Evolutionary conservation across 177 flowering plant genomes (phyloP), one percentile per base, ranked within the genome.

Genomic region (Vitis hybrid): DNA sequence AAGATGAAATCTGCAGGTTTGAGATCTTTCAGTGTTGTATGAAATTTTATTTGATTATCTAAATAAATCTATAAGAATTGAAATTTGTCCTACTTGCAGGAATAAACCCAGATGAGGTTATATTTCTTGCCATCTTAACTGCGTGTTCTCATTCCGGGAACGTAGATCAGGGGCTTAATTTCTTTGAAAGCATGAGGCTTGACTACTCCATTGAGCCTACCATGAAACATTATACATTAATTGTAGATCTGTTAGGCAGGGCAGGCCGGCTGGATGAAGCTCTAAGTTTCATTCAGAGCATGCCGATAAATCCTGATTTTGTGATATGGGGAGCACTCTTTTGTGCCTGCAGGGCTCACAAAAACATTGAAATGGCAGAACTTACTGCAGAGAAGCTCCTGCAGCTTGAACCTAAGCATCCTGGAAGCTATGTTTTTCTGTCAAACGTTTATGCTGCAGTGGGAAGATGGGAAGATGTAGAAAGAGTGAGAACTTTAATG

Each of bases 281-380:
- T 30, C 63, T 80, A 3, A 68, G 59, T 50, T 76, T 87, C 70
- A 79, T 87, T 40, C 52, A 76, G 46, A 74, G 40, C 32, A 85
- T 87, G 85, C 87, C 88, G 11, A 75, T 77, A 18, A 66, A 72
- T 59, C 83, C 90, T 66, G 86, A 85, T 79, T 76, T 80, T 64
- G 81, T 81, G 60, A 71, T 82, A 72, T 85, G 90, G 88, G 86
- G 87, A 65, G 78, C 88, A 13, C 82, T 87, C 52, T 85, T 85
- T 72, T 71, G 80, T 78, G 88, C 87, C 51, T 85, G 88, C 72
- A 81, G 81, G 64, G 78, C 79, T 52, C 88, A 87, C 74, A 85
- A 72, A 52, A 82, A 85, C n/a, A 67, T 79, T 24, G 62, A 71
- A 74, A 76, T 83, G 75, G 86, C 82, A 21, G 81, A 84, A 71